A percentile compares a stretch with the other conserved stretches of the same genome.
phyloP scores from a whole-genome alignment of 2,329 filamentous ascomycete species.

The Leptodontidium sp. region DNA sequence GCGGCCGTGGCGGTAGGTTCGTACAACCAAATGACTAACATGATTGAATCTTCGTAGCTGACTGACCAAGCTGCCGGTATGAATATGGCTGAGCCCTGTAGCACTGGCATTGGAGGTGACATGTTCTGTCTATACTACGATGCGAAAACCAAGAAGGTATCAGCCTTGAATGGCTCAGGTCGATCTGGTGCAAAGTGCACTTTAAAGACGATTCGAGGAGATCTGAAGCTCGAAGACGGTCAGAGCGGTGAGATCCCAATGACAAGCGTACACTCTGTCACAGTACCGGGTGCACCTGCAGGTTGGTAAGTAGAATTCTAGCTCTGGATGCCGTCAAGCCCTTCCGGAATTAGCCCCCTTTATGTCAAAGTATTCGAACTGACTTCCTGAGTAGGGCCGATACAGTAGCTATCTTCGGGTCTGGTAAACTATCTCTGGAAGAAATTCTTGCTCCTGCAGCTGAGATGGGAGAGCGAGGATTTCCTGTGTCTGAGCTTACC shows the following conservation, averaged over 20 bases:
- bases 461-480: constrained; percentile 84
- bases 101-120: constrained; percentile 94
- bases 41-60: constrained; percentile 32
- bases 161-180: constrained; percentile 90
- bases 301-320: constrained; percentile 67
- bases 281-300: constrained; percentile 86
- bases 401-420: constrained; percentile 85
- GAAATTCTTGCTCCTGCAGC: constrained; percentile 86
- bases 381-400: constrained; percentile 61
- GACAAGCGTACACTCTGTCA: constrained; percentile 79
- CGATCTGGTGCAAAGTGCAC: constrained; percentile 72
- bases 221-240: constrained; percentile 69
- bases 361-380: neutral
- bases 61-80: constrained; percentile 75
- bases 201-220: constrained; percentile 72
- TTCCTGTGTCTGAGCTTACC: constrained; percentile 80
- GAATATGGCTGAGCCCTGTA: constrained; percentile 91
- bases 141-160: constrained; percentile 74
- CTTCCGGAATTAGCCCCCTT: neutral
- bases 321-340: neutral
- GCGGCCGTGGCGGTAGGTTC: constrained; percentile 88
- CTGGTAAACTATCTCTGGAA: constrained; percentile 79
- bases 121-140: constrained; percentile 57
- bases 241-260: constrained; percentile 71
- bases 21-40: neutral